A percentile compares a stretch with the other conserved stretches of the same genome.
Conservation (phyloP, 768 basidiomycete species). For the Wakefieldia striispora region DNA sequence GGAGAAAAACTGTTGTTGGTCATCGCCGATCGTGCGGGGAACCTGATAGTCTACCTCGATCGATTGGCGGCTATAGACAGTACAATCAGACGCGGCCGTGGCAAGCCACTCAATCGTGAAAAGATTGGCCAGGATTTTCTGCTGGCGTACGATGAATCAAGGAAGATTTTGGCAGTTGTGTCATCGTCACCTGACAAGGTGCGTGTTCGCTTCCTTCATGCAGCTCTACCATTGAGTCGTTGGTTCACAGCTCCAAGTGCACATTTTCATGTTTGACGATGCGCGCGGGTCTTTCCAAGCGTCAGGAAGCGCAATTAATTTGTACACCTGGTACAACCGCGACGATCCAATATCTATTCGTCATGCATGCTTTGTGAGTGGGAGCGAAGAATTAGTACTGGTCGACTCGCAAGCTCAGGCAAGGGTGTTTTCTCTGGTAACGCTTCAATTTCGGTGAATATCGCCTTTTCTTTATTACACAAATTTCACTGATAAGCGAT, state of each 20-base stretch:
- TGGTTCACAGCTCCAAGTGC: conserved; percentile 32
- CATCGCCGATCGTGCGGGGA: conserved; percentile 33
- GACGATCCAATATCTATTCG: conserved; percentile 25
- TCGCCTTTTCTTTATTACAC: neutral
- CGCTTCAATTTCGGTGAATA: conserved; percentile 52
- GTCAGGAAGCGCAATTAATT: conserved; percentile 39
- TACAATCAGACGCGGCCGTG: conserved; percentile 26
- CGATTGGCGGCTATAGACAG: conserved; percentile 27
- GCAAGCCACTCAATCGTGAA: conserved; percentile 39
- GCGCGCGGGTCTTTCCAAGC: conserved; percentile 37
- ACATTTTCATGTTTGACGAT: conserved; percentile 51
- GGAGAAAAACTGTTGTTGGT: conserved; percentile 43
- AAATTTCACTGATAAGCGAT: neutral
- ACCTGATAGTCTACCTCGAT: conserved; percentile 42
- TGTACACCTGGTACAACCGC: conserved; percentile 48
- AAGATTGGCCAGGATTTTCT: conserved; percentile 46
- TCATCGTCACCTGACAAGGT: conserved; percentile 42
- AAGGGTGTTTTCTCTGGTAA: conserved; percentile 53
- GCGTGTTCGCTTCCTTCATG: neutral
- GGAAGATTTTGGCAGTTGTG: conserved; percentile 47
- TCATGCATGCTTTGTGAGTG: conserved; percentile 44
- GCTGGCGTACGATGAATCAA: conserved; percentile 52
- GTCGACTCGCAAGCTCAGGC: conserved; percentile 44
- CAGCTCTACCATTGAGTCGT: too few species aligned
- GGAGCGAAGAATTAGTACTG: conserved; percentile 51